Evolutionary conservation across 2,329 filamentous ascomycete species (phyloP).

Genomic region (Aureobasidium sp.): DNA sequence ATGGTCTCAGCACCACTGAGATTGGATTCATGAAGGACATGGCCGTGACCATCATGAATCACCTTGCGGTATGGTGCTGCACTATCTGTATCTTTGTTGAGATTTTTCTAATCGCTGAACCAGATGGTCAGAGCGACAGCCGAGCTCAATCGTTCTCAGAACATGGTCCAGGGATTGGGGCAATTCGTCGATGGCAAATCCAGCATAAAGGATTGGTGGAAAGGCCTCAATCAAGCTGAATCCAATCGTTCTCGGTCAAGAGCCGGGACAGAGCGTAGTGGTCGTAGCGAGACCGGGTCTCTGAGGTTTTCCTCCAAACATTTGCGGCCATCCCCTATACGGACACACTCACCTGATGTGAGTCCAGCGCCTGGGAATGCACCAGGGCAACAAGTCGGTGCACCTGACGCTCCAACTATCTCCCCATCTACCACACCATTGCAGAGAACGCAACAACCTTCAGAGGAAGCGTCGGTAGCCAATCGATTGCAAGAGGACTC

Average conservation of each 20-base stretch:
- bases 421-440: not conserved
- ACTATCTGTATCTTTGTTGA: too few species aligned
- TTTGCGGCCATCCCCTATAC: not conserved
- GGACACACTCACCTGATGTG: not conserved
- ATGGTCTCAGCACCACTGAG: conserved; percentile 16
- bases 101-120: not conserved
- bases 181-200: conserved; percentile 17
- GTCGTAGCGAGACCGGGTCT: not conserved
- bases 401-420: not conserved
- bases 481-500: conserved; percentile 25
- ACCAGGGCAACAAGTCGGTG: not conserved
- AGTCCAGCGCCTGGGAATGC: not conserved
- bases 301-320: not conserved
- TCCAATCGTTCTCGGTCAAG: not conserved
- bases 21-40: conserved; percentile 22
- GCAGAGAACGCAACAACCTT: not conserved
- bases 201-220: conserved; percentile 10
- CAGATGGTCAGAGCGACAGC: conserved; percentile 25
- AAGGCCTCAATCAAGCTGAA: not conserved
- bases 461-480: not conserved
- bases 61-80: conserved; percentile 17
- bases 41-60: conserved; percentile 21
- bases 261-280: not conserved
- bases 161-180: conserved; percentile 17
- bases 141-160: conserved; percentile 19